Conservation (phyloP, 2,329 filamentous ascomycete genomes). For the Botrytis fragariae region DNA sequence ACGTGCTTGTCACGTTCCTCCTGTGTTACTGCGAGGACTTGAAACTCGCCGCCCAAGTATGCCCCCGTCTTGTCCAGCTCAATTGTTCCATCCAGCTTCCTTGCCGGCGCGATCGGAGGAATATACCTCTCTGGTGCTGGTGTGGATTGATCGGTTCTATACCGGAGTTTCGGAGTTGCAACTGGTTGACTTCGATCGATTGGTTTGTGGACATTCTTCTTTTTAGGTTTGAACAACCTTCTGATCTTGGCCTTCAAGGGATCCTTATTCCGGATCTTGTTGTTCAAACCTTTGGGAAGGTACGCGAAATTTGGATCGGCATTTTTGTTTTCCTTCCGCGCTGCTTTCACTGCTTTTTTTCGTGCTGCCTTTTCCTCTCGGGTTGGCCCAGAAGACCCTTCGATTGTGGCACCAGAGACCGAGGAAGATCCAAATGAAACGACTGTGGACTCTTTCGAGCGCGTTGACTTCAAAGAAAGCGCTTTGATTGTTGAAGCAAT, state of each 20-base stretch:
- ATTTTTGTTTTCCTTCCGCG: neutral
- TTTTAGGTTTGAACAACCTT: neutral
- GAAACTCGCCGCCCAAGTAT: neutral
- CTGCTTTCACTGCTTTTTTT: constrained; percentile 1
- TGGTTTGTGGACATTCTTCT: neutral
- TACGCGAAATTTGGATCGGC: neutral
- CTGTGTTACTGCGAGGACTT: neutral
- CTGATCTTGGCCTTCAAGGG: neutral
- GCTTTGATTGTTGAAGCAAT: neutral
- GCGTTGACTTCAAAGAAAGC: neutral
- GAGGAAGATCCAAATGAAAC: neutral
- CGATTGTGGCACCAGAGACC: neutral
- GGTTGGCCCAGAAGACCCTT: neutral
- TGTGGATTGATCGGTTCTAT: neutral
- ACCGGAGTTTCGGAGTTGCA: neutral
- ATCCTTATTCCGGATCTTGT: constrained; percentile 3
- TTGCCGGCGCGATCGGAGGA: neutral
- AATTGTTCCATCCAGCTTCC: neutral
- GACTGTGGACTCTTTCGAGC: neutral
- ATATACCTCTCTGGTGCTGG: neutral
- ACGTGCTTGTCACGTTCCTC: neutral
- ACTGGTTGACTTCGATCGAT: neutral
- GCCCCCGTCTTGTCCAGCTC: neutral
- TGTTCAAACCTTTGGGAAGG: constrained; percentile 9
- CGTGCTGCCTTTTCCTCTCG: neutral